Evolutionary conservation across 495 filamentous ascomycete genomes (phyloP).

Genomic region (Cladorrhinum samala): DNA sequence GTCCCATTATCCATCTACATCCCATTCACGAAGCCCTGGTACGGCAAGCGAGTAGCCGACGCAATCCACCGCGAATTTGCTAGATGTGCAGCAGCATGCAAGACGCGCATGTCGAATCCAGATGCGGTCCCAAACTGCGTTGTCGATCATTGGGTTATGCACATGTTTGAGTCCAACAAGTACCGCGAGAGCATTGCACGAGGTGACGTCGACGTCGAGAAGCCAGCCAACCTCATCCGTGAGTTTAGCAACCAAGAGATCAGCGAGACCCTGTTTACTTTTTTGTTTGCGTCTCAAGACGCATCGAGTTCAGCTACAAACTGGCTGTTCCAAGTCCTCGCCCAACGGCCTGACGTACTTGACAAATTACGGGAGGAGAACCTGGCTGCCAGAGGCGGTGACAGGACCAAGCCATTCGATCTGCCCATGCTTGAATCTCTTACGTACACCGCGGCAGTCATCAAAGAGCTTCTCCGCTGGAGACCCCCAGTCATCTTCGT

Average conservation of each 20-base stretch:
- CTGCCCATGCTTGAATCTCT: conserved; percentile 77
- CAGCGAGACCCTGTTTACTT: conserved; percentile 84
- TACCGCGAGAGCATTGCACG: conserved; percentile 62
- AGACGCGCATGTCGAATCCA: conserved; percentile 78
- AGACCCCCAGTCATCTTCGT: conserved; percentile 95
- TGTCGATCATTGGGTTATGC: conserved; percentile 83
- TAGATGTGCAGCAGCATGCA: conserved; percentile 79
- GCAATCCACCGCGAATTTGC: conserved; percentile 83
- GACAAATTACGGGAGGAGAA: conserved; percentile 86
- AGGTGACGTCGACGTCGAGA: conserved; percentile 62
- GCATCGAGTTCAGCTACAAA: conserved; percentile 82
- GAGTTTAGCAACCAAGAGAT: conserved; percentile 85
- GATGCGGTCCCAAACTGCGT: conserved; percentile 79
- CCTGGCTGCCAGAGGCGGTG: conserved; percentile 65
- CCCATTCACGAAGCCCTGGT: conserved; percentile 89
- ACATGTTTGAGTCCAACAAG: conserved; percentile 69
- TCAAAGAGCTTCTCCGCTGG: conserved; percentile 87
- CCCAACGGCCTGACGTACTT: conserved; percentile 79
- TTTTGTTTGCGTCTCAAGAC: conserved; percentile 93
- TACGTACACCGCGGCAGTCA: conserved; percentile 79
- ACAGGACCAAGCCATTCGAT: conserved; percentile 58
- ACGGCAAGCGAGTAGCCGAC: conserved; percentile 83
- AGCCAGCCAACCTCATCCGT: conserved; percentile 71
- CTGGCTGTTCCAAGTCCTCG: conserved; percentile 87
- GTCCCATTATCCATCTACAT: conserved; percentile 75